Conservation (phyloP, 768 basidiomycete genomes). For the Suillus paluster region DNA sequence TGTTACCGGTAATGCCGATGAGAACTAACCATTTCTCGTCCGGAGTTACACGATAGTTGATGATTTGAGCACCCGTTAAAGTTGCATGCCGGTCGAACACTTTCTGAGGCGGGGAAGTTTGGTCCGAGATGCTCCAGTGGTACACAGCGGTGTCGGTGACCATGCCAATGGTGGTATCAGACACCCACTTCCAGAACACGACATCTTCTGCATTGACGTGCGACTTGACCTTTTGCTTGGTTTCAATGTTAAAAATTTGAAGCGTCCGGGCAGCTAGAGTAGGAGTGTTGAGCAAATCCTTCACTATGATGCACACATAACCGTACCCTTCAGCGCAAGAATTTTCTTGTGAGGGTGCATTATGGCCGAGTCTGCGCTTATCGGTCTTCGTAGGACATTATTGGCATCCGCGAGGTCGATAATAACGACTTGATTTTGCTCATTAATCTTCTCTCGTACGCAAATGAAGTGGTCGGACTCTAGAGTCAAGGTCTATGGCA, state of each 20-base stretch:
- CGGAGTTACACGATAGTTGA: conserved; percentile 91
- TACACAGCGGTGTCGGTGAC: conserved; percentile 93
- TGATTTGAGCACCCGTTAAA: conserved; percentile 94
- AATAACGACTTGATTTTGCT: conserved; percentile 98
- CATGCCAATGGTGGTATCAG: conserved; percentile 88
- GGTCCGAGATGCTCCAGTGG: conserved; percentile 85
- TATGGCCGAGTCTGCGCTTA: conserved; percentile 98
- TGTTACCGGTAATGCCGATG: conserved; percentile 91
- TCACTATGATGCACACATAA: neutral
- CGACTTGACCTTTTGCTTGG: conserved; percentile 97
- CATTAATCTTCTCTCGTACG: conserved; percentile 93
- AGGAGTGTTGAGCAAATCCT: conserved; percentile 13
- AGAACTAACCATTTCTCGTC: conserved; percentile 99
- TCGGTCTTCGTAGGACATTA: conserved; percentile 94
- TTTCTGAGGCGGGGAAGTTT: conserved; percentile 83
- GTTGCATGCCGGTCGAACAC: conserved; percentile 96
- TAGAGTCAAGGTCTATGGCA: conserved; percentile 79
- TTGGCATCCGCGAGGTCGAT: conserved; percentile 97
- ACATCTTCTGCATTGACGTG: conserved; percentile 93
- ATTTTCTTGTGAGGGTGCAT: conserved; percentile 99
- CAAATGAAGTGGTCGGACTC: conserved; percentile 99
- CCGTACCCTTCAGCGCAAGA: conserved; percentile 85
- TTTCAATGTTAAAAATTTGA: conserved; percentile 97
- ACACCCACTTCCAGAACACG: conserved; percentile 99
- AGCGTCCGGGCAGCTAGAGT: conserved; percentile 85